Percentiles rank a stretch among this genome's conserved stretches.
These are phyloP conservation scores for Chaetomium fimeti DNA, from an alignment of 495 filamentous ascomycete species.

Conservation along the genomic window DNA sequence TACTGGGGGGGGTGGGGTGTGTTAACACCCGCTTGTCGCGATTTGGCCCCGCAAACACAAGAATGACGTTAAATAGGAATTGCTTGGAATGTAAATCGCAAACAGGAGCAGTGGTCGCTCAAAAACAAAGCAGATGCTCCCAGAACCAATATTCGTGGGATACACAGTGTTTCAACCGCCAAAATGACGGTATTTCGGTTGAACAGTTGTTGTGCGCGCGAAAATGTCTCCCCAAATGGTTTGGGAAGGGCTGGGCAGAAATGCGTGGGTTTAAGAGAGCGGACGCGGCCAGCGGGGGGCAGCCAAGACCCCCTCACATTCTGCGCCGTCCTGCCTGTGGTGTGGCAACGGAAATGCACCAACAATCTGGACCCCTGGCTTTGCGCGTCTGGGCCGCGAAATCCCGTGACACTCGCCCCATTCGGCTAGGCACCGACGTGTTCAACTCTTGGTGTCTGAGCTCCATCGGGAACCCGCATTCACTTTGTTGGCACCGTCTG, in stretches of 20 bases:
- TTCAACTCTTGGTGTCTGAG: slow-evolving; percentile 7
- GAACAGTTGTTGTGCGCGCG: neutral
- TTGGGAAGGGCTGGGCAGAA: slow-evolving; percentile 26
- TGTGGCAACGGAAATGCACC: slow-evolving; percentile 27
- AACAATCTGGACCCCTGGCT: slow-evolving; percentile 24
- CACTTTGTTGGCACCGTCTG: neutral
- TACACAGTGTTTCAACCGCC: neutral
- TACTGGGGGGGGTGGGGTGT: slow-evolving; percentile 11
- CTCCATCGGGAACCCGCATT: neutral
- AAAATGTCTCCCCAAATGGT: slow-evolving; percentile 3
- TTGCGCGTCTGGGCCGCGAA: slow-evolving; percentile 37
- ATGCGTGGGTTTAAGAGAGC: slow-evolving; percentile 31
- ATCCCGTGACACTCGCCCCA: slow-evolving; percentile 32
- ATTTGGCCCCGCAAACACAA: slow-evolving; percentile 21
- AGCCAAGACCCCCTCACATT: slow-evolving; percentile 21
- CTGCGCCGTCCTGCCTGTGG: slow-evolving; percentile 17
- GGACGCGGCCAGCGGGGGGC: slow-evolving; percentile 12
- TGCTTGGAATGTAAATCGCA: neutral
- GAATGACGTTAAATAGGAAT: too few relatives aligned
- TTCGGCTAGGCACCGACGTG: slow-evolving; percentile 23
- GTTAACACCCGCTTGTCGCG: slow-evolving; percentile 19
- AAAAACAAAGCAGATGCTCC: neutral
- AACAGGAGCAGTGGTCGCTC: neutral
- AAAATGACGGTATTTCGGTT: neutral
- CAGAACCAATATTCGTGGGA: neutral